A percentile compares a stretch with the other conserved stretches of the same genome.
These are phyloP conservation scores for Paspalum vaginatum DNA, from an alignment of 176 grass and related monocot genomes.

Conservation along the genomic window DNA sequence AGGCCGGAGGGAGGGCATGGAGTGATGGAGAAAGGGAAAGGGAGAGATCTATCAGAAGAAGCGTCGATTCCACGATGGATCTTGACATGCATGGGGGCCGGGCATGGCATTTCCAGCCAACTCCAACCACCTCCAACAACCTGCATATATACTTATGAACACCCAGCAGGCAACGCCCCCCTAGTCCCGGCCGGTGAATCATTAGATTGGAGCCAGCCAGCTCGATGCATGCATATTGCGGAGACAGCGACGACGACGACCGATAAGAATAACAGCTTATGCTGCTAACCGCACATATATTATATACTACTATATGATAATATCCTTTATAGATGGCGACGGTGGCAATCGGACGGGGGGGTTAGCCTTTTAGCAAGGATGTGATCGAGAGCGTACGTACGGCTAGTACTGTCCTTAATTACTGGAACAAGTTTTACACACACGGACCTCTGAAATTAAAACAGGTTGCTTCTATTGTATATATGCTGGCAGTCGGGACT, in stretches of 20 bases:
- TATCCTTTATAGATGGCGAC: background rate
- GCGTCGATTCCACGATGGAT: background rate
- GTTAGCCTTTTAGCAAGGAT: no score
- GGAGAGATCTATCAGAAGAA: background rate
- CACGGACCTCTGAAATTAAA: no score
- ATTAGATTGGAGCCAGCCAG: background rate
- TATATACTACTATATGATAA: background rate
- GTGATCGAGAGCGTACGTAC: no score
- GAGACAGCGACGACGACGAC: background rate
- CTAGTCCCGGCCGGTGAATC: background rate
- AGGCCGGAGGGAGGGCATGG: no score
- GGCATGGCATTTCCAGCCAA: conserved; percentile 47
- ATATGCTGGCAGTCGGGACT: no score
- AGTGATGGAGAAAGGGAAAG: background rate
- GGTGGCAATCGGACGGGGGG: background rate
- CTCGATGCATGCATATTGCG: background rate
- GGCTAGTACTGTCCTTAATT: no score
- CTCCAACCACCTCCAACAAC: conserved; percentile 50
- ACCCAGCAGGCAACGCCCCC: no score
- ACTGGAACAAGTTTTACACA: no score
- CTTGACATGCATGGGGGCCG: background rate
- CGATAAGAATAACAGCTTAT: background rate
- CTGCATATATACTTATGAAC: background rate
- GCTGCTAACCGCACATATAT: conserved; percentile 3
- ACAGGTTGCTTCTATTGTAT: no score